Evolutionary conservation across 768 basidiomycete genomes (phyloP), one percentile per base, ranked within the genome.

Genomic region (Podaxis rugospora): DNA sequence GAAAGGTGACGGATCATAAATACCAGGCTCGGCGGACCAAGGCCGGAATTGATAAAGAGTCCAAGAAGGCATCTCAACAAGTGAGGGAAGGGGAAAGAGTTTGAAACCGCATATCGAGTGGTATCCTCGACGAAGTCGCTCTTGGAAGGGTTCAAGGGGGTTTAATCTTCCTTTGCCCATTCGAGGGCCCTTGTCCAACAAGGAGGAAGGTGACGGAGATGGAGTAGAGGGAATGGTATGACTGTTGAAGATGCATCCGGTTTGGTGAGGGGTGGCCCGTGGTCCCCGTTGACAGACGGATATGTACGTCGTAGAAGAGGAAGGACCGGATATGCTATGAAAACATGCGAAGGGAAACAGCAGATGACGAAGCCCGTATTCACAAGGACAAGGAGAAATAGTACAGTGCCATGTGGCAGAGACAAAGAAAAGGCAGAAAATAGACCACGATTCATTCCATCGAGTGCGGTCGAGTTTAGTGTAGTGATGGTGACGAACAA

Each of bases 361-460:
- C 64, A 68, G 51, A 66, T 63, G 60, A 64, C 61, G 55, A 65
- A 68, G 63, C 63, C 66, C 68, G 70, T 74, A 73, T 73, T 73
- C 70, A 74, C 74, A 74, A 23, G 65, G 59, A 39, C 37, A 66
- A 66, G 56, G 64, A 66, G 63, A 64, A 69, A 68, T 69, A 70
- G 69, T 71, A 72, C 70, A 73, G 13, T 64, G 68, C 55, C 67
- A 65, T 49, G 35, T 65, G 69, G 68, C 66, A 56, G 64, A 67
- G 62, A 64, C 63, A 66, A 63, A 64, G 62, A 64, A 64, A 32
- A 62, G 62, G 51, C 21, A 27, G 64, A 64, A 70, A 67, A 71
- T 73, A 67, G 65, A 66, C 69, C 69, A 64, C 68, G 66, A 64
- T 62, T 57, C 63, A 64, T 62, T 57, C 63, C 50, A 53, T 63